Percentiles rank a stretch among this genome's conserved stretches.
phyloP scores from a whole-genome alignment of 2,329 filamentous ascomycete species.

The Lithohypha guttulata region DNA sequence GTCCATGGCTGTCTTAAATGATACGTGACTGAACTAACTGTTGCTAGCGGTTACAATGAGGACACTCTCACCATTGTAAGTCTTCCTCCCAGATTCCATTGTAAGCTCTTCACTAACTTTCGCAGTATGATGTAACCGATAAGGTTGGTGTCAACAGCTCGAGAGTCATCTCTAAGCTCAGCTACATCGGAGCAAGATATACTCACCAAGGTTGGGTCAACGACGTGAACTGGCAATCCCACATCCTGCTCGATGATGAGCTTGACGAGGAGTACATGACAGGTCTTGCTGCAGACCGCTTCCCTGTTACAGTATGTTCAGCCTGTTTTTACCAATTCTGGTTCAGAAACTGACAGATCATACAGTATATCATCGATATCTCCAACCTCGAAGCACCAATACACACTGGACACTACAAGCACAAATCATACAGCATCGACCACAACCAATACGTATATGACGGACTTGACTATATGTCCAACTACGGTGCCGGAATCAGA shows the following conservation, averaged over 20 bases:
- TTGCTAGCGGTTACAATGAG: slow-evolving; percentile 45
- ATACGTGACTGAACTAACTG: too few species aligned
- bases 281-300: slow-evolving; percentile 33
- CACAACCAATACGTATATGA: slow-evolving; percentile 42
- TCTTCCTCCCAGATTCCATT: too few species aligned
- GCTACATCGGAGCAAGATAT: slow-evolving; percentile 29
- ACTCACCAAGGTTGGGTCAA: slow-evolving; percentile 50
- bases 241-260: slow-evolving; percentile 44
- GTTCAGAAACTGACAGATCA: too few species aligned
- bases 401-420: slow-evolving; percentile 36
- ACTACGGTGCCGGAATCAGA: slow-evolving; percentile 41
- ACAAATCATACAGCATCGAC: slow-evolving; percentile 34
- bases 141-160: slow-evolving; percentile 20
- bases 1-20: too few species aligned
- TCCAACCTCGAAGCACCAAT: slow-evolving; percentile 33
- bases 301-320: slow-evolving; percentile 41
- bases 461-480: slow-evolving; percentile 39
- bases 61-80: slow-evolving; percentile 23
- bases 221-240: slow-evolving; percentile 35
- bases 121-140: slow-evolving; percentile 13
- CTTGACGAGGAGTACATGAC: slow-evolving; percentile 38
- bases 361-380: slow-evolving; percentile 45
- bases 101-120: too few species aligned
- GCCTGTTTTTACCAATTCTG: too few species aligned
- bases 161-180: slow-evolving; percentile 18